Evolutionary conservation across 2,329 filamentous ascomycete species (phyloP), one percentile per base, ranked within the genome.

Genomic region (Ophiocordyceps sinensis): DNA sequence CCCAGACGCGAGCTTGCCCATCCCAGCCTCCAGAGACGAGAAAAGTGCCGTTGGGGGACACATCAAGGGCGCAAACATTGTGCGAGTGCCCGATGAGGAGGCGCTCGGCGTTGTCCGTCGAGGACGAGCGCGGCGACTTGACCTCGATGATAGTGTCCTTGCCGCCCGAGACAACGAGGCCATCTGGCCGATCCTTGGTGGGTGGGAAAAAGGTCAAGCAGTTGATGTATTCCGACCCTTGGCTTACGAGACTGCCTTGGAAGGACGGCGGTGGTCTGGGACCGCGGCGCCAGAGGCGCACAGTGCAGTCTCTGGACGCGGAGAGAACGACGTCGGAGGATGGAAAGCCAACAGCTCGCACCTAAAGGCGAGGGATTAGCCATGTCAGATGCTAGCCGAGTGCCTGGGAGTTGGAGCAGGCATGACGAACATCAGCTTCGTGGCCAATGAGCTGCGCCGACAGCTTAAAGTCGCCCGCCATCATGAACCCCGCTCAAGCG

Each of bases 11-110:
- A 26, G 86, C 88, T 48, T 87, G 82, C 28, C 77, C 77, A 60
- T 98, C 91, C 91, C 91, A 98, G 52, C 88, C 85, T 28, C 89
- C 91, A 49, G 89, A 96, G 37, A 95, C 79, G 34, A 96, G 70
- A 58, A 78, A 85, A 37, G 66, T 74, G 2, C 80, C 82, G 44
- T 79, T 73, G 1, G 81, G 74, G 39, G 80, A 81, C 14, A 85
- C 79, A 53, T 94, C 85, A 36, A 98, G 64, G 9, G 88, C 74
- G 58, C 89, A 95, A 37, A 98, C 79, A 53, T 96, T 96, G 58
- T 83, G 75, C 17, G 75, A 72, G 57, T 98, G 91, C 12, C 91
- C 89, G 39, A 94, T 67, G 10, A 98, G 71, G 46, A 96, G 70
- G 19, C 85, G 82, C 50, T 94, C 85, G 9, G 89, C 85, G 61